Percentiles rank a stretch among this genome's conserved stretches.
Conservation (phyloP, 2,329 filamentous ascomycete species). For the Diaporthe caulivora region DNA sequence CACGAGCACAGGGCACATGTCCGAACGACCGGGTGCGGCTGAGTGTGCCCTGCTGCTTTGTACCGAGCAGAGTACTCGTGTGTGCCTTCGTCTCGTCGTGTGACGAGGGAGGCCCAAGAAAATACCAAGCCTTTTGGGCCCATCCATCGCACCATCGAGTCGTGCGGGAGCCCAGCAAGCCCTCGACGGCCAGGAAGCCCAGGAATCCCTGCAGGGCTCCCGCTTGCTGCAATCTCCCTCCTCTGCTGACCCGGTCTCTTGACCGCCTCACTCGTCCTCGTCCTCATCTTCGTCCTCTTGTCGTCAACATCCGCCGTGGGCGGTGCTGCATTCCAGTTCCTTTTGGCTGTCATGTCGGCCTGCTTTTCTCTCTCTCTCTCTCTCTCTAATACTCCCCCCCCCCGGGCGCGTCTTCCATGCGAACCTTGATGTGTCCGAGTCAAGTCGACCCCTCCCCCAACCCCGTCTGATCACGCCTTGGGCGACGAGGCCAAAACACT, state of each 20-base stretch:
- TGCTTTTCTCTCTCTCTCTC: too few relatives aligned
- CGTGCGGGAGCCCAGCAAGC: neutral
- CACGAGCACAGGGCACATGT: too few relatives aligned
- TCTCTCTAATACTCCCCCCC: too few relatives aligned
- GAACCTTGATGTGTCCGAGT: slow-evolving; percentile 15
- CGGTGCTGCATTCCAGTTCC: too few relatives aligned
- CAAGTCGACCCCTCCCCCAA: neutral
- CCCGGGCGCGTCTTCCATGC: slow-evolving; percentile 6
- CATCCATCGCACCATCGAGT: neutral
- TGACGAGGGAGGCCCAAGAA: neutral
- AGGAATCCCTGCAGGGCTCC: slow-evolving; percentile 20
- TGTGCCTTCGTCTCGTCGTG: too few relatives aligned
- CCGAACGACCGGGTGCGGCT: too few relatives aligned
- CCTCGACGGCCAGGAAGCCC: too few relatives aligned
- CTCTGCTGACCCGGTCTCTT: slow-evolving; percentile 25
- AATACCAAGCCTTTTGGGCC: slow-evolving; percentile 1
- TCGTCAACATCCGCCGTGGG: too few relatives aligned
- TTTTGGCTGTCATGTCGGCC: neutral
- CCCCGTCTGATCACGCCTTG: too few relatives aligned
- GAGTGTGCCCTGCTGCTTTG: too few relatives aligned
- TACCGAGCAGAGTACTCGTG: too few relatives aligned
- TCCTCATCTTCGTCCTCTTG: neutral
- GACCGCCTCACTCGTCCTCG: slow-evolving; percentile 5
- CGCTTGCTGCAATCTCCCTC: neutral
- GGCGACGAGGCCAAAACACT: neutral